These are phyloP conservation scores for Aspergillus bertholletiae DNA, from an alignment of 495 filamentous ascomycete genomes.

Conservation along the genomic window DNA sequence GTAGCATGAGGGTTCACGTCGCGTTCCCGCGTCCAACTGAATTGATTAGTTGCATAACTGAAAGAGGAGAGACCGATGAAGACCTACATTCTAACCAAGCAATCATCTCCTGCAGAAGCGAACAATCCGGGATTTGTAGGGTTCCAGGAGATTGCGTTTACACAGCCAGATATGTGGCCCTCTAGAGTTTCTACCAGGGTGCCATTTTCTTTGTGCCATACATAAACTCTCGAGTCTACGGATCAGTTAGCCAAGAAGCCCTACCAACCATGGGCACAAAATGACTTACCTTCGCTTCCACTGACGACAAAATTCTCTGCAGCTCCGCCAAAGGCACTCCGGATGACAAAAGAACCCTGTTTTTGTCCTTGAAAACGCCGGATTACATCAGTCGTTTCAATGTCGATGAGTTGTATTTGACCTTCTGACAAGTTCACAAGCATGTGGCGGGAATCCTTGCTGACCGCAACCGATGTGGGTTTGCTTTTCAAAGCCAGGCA, in stretches of 20 bases:
- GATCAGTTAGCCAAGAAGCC: conserved; percentile 12
- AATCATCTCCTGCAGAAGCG: conserved; percentile 88
- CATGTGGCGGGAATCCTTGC: conserved; percentile 70
- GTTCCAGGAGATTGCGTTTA: conserved; percentile 93
- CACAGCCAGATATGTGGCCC: conserved; percentile 69
- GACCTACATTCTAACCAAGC: conserved; percentile 78
- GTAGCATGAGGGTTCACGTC: conserved; percentile 20
- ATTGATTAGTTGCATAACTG: conserved; percentile 18
- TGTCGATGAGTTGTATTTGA: conserved; percentile 71
- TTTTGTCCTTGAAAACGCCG: conserved; percentile 70
- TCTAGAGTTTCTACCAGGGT: conserved; percentile 69
- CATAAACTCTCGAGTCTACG: conserved; percentile 74
- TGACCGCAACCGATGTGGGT: conserved; percentile 76
- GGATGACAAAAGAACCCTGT: conserved; percentile 70
- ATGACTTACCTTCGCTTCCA: conserved; percentile 77
- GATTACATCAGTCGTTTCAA: conserved; percentile 68
- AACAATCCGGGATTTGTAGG: conserved; percentile 79
- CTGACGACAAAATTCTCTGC: conserved; percentile 86
- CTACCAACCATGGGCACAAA: not conserved
- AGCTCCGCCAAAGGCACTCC: conserved; percentile 82
- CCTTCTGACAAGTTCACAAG: conserved; percentile 79
- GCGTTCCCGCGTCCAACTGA: conserved; percentile 40
- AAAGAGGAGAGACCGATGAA: not conserved
- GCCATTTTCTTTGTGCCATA: conserved; percentile 87
- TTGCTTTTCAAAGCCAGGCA: conserved; percentile 62